These are phyloP conservation scores for Teratosphaeria pseudoeucalypti DNA, from an alignment of 2,329 filamentous ascomycete genomes.

Conservation along the genomic window DNA sequence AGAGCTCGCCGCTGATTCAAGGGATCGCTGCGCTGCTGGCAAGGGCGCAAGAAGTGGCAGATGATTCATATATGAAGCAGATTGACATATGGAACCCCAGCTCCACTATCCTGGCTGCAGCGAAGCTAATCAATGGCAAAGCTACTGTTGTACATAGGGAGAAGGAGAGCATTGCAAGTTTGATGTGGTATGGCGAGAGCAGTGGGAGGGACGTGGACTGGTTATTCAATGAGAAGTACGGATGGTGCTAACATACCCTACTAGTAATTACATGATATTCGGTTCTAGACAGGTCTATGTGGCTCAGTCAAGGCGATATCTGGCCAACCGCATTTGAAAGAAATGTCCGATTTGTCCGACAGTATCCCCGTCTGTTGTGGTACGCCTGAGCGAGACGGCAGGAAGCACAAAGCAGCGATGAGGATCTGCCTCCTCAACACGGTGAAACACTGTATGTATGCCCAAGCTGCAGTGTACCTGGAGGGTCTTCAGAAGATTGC, in stretches of 20 bases:
- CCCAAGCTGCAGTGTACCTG: background rate
- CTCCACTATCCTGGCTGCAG: slow-evolving; percentile 35
- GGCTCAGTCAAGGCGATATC: background rate
- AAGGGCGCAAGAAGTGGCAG: slow-evolving; percentile 60
- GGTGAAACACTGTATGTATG: background rate
- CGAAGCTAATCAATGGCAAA: slow-evolving; percentile 35
- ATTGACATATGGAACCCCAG: slow-evolving; percentile 80
- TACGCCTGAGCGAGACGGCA: background rate
- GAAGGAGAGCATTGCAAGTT: slow-evolving; percentile 56
- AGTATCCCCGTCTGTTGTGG: background rate
- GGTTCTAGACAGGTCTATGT: background rate
- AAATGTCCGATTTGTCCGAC: background rate
- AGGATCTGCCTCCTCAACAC: background rate
- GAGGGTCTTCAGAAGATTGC: background rate
- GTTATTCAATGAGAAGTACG: slow-evolving; percentile 68
- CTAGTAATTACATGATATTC: background rate
- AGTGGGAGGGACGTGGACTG: slow-evolving; percentile 50
- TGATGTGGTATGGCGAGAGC: slow-evolving; percentile 57
- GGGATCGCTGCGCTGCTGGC: slow-evolving; percentile 54
- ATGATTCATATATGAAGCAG: slow-evolving; percentile 56
- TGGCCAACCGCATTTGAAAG: background rate
- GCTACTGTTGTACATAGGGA: slow-evolving; percentile 48
- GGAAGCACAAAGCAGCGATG: background rate
- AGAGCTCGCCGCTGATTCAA: slow-evolving; percentile 26
- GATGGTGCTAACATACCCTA: slow-evolving; percentile 51